phyloP scores from a whole-genome alignment of 2,329 filamentous ascomycete species.

The Trichophyton benhamiae region DNA sequence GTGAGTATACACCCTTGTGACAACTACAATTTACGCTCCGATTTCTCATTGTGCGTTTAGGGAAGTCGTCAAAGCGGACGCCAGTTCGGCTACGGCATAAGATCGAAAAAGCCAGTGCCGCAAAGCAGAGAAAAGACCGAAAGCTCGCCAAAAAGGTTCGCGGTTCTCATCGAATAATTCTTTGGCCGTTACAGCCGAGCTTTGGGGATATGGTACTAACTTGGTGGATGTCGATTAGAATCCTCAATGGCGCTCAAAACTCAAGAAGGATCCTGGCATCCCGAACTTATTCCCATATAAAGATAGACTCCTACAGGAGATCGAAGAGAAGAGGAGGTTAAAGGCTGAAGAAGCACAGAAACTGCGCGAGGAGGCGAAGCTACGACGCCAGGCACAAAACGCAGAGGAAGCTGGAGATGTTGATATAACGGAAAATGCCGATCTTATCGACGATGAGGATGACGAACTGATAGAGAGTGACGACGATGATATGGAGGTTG shows the following conservation, averaged over 20 bases:
- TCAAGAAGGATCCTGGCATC: constrained; percentile 97
- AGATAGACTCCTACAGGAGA: constrained; percentile 84
- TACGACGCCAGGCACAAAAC: constrained; percentile 28
- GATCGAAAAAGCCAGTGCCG: constrained; percentile 81
- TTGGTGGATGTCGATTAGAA: constrained; percentile 41
- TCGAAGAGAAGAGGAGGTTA: constrained; percentile 71
- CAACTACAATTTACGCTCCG: neutral
- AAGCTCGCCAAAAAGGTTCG: constrained; percentile 73
- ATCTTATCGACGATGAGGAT: constrained; percentile 32
- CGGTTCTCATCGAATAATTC: neutral
- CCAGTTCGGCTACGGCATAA: constrained; percentile 85
- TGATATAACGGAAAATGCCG: constrained; percentile 22
- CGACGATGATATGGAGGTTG: constrained; percentile 45
- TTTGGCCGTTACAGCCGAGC: neutral
- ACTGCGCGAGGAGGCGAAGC: constrained; percentile 53
- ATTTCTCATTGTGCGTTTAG: constrained; percentile 35
- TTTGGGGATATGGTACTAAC: neutral
- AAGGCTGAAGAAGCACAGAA: constrained; percentile 69
- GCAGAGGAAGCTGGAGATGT: constrained; percentile 22
- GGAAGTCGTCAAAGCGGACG: constrained; percentile 87
- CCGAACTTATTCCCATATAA: constrained; percentile 97
- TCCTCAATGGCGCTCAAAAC: constrained; percentile 84
- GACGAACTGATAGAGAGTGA: constrained; percentile 33
- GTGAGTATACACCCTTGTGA: constrained; percentile 17
- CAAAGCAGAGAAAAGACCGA: constrained; percentile 80